Conservation (phyloP, 768 basidiomycete species). For the Leccinum ochraceum region DNA sequence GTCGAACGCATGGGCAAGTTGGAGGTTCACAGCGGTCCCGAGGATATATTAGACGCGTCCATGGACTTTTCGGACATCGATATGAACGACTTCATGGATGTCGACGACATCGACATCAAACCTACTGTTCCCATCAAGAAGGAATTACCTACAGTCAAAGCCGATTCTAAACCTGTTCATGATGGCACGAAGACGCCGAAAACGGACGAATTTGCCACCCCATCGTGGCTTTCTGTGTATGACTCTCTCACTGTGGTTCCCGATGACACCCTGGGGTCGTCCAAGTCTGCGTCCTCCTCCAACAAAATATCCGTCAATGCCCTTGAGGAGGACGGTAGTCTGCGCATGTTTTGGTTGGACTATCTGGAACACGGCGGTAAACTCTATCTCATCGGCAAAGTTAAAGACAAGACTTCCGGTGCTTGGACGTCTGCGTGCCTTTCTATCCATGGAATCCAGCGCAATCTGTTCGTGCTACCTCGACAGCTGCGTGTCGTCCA, state of each 20-base stretch:
- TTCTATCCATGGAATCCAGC: constrained; percentile 79
- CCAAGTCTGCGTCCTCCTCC: too few species aligned
- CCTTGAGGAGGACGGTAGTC: constrained; percentile 40
- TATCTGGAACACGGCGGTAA: constrained; percentile 85
- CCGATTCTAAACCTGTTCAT: too few species aligned
- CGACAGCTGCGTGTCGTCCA: constrained; percentile 58
- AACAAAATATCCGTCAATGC: too few species aligned
- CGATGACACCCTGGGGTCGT: too few species aligned
- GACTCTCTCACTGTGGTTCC: too few species aligned
- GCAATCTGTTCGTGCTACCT: constrained; percentile 90
- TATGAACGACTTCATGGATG: constrained; percentile 57
- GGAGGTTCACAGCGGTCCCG: constrained; percentile 55
- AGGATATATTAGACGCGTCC: constrained; percentile 50
- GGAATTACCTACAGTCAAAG: too few species aligned
- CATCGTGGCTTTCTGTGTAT: too few species aligned
- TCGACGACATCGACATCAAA: constrained; percentile 51
- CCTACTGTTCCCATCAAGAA: too few species aligned
- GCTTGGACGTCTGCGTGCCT: constrained; percentile 85
- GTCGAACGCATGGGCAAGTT: constrained; percentile 58
- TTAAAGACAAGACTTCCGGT: constrained; percentile 68
- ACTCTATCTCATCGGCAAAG: constrained; percentile 89
- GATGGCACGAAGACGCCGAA: too few species aligned
- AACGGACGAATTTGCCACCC: too few species aligned
- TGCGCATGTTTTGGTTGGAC: constrained; percentile 96
- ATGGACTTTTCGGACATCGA: constrained; percentile 57